phyloP scores from a whole-genome alignment of 164 flowering plant species.

The Litsea cubeba region DNA sequence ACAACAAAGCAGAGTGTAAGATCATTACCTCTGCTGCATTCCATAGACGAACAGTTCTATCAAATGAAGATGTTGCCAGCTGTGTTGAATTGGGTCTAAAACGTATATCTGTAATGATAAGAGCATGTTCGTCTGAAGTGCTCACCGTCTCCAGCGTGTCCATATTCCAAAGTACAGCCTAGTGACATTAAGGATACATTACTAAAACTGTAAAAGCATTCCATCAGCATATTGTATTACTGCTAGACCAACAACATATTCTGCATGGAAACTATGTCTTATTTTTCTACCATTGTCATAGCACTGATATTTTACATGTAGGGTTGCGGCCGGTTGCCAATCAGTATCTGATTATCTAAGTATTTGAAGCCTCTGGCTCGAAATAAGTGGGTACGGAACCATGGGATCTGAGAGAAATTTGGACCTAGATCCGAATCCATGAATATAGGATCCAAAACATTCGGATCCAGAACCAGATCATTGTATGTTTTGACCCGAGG shows the following conservation, averaged over 20 bases:
- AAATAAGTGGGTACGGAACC: no score
- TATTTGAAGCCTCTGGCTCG: no score
- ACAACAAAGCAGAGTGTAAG: not conserved
- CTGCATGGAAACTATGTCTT: not conserved
- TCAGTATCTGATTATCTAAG: no score
- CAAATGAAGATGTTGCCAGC: conserved; percentile 84
- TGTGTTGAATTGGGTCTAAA: conserved; percentile 90
- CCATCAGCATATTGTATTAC: not conserved
- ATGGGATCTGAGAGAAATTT: no score
- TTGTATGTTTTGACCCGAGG: no score
- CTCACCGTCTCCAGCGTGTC: conserved; percentile 68
- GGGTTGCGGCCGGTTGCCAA: no score
- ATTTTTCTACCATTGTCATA: no score
- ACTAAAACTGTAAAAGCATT: conserved; percentile 1
- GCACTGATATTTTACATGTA: no score
- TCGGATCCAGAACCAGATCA: no score
- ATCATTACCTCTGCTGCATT: conserved; percentile 76
- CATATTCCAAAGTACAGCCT: conserved; percentile 92
- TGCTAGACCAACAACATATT: not conserved
- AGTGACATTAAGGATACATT: conserved; percentile 15
- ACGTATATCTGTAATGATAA: conserved; percentile 72
- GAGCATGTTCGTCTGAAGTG: conserved; percentile 65
- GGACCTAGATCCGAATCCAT: no score
- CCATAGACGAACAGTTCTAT: conserved; percentile 81
- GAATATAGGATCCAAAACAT: no score